A percentile compares a stretch with the other conserved stretches of the same genome.
Conservation (phyloP, 2,329 filamentous ascomycete genomes). For the Colletotrichum gigasporum region DNA sequence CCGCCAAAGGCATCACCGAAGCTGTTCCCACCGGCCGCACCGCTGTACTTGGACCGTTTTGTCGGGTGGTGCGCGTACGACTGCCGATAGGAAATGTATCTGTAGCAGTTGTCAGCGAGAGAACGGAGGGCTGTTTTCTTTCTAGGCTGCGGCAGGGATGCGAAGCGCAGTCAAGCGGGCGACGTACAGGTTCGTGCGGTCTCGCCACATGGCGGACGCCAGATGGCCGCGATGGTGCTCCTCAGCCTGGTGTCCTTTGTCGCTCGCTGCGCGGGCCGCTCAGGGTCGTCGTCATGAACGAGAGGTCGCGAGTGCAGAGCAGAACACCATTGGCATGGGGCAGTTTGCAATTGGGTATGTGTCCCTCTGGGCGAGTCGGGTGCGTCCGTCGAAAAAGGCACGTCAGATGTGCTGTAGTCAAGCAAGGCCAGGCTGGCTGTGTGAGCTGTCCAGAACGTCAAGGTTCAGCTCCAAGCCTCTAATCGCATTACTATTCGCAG, state of each 20-base stretch:
- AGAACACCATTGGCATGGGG: slow-evolving; percentile 20
- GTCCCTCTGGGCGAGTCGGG: not conserved
- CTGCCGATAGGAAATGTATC: slow-evolving; percentile 98
- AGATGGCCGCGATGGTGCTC: slow-evolving; percentile 28
- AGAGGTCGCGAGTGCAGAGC: not conserved
- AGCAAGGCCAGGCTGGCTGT: slow-evolving; percentile 6
- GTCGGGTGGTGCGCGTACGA: slow-evolving; percentile 95
- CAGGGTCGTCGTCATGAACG: slow-evolving; percentile 30
- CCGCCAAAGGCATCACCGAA: slow-evolving; percentile 68
- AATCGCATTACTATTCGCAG: not conserved
- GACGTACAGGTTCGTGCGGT: slow-evolving; percentile 95
- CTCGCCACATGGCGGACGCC: slow-evolving; percentile 91
- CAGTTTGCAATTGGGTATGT: not conserved
- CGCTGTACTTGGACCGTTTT: slow-evolving; percentile 79
- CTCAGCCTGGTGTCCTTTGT: slow-evolving; percentile 30
- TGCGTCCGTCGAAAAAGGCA: not conserved
- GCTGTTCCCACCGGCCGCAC: slow-evolving; percentile 61
- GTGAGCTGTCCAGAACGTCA: slow-evolving; percentile 5
- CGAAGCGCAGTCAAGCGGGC: slow-evolving; percentile 28
- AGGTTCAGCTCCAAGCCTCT: not conserved
- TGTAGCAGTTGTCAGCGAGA: slow-evolving; percentile 51
- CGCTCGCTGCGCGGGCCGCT: slow-evolving; percentile 29
- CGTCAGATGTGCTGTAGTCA: slow-evolving; percentile 2
- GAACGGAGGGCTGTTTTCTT: not conserved
- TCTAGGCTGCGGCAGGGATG: slow-evolving; percentile 19